Base-by-base conservation (phyloP, 2,329 filamentous ascomycete genomes). In the Alternaria gaisen region DNA sequence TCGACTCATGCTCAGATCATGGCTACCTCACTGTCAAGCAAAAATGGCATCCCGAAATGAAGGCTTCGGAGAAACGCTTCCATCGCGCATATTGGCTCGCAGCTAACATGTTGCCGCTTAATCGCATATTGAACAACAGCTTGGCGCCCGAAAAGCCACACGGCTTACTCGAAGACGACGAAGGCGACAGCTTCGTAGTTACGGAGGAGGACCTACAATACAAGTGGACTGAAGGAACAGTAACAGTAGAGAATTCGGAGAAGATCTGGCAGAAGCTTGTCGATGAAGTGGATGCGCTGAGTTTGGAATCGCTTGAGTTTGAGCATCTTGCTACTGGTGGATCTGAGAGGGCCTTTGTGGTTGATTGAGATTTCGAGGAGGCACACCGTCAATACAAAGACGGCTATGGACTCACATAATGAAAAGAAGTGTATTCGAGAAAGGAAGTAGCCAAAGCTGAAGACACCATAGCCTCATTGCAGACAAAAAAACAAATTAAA, bases 31-130 rank as follows among this genome's bases (percentile, higher is more conserved):
- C 11, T 3, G 16, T 64, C 7, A 59, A 66, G 30, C 11, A 58
- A 1, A 61, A 43, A 7, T 76, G 73, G 72, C 14, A 26, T 2
- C 14, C 24, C 7, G 47, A 65, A 18, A 65, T 65, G 58, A 65
- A 53, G 4, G 59, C 72, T 3, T 52, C 9, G 2, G 65, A 72
- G n/a, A 65, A 53, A 41, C 65, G 73, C 2, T 77, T 73, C 34
- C 73, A 76, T 43, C 61, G 60, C 1, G 71, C 73, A 8, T 77
- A 76, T 47, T 76, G 73, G 73, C 51, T 70, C 3, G 64, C 68
- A 0, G 74, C 74, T 0, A 71, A 68, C 2, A 59, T 63, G 51
- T 9, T 12, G 4, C 56, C 57, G 2, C 28, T 75, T 7, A 52
- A 53, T 0, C 54, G 42, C 2, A 18, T 77, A 43, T 58, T 76